These are phyloP conservation scores for Fraxinus ornus DNA, from an alignment of 305 asterid genomes.

Conservation along the genomic window DNA sequence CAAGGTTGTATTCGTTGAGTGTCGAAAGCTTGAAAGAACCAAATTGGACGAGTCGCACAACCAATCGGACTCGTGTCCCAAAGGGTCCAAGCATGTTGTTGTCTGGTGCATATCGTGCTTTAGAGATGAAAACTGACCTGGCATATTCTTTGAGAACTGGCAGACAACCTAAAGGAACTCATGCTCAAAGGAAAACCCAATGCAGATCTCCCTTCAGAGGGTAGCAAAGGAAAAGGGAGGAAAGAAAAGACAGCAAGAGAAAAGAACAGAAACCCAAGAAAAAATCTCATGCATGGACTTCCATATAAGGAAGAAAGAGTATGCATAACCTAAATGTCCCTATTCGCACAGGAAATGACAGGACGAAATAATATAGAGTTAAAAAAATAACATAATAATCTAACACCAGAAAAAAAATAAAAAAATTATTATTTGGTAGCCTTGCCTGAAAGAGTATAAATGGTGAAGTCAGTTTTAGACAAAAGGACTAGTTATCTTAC, in stretches of 20 bases:
- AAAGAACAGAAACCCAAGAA: not conserved
- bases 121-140: not conserved
- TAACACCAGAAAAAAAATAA: not conserved
- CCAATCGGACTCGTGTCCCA: not conserved
- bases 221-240: not conserved
- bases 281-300: constrained; percentile 9
- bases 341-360: not conserved
- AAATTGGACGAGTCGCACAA: not conserved
- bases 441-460: constrained; percentile 29
- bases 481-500: constrained; percentile 43
- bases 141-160: not conserved
- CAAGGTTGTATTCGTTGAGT: not conserved
- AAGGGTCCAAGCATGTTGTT: not conserved
- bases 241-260: not conserved
- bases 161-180: not conserved
- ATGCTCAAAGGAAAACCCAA: not conserved
- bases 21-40: not conserved
- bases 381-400: not conserved
- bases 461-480: not conserved
- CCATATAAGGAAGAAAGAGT: constrained; percentile 3
- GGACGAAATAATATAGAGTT: not conserved
- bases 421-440: not conserved
- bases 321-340: not conserved
- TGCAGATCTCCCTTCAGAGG: not conserved
- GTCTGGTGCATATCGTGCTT: not conserved